phyloP scores from a whole-genome alignment of 495 filamentous ascomycete genomes.

The Sporormia fimetaria region DNA sequence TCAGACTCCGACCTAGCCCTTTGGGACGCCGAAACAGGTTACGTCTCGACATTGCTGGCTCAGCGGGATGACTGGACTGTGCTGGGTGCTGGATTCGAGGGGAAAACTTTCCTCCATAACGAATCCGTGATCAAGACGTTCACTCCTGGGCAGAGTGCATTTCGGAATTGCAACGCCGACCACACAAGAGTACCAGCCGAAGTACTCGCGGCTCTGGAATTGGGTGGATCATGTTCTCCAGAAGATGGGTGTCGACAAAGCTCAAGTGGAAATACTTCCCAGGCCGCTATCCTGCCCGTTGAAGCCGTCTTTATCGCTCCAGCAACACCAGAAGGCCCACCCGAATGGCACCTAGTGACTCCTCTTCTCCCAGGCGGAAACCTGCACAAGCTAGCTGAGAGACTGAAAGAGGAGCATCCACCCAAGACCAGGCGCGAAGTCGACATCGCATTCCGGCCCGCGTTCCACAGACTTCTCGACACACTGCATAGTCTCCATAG shows the following conservation, averaged over 20 bases:
- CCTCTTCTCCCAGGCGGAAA: conserved; percentile 5
- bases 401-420: background rate
- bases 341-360: conserved; percentile 14
- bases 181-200: background rate
- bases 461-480: conserved; percentile 6
- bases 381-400: conserved; percentile 5
- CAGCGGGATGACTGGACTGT: background rate
- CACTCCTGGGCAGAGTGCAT: background rate
- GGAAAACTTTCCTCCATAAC: background rate
- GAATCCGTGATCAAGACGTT: conserved; percentile 2
- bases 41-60: background rate
- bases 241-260: background rate
- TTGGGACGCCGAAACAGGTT: too few relatives aligned
- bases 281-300: conserved; percentile 10
- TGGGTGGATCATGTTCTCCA: background rate
- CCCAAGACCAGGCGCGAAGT: background rate
- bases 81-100: conserved; percentile 4
- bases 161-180: background rate
- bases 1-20: too few relatives aligned
- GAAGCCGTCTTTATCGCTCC: conserved; percentile 9
- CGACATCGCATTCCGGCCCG: conserved; percentile 8
- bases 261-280: too few relatives aligned
- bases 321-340: background rate
- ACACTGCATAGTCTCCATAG: conserved; percentile 1
- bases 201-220: conserved; percentile 4